phyloP scores from a whole-genome alignment of 2,329 filamentous ascomycete genomes.

The Epichloe amarillans region DNA sequence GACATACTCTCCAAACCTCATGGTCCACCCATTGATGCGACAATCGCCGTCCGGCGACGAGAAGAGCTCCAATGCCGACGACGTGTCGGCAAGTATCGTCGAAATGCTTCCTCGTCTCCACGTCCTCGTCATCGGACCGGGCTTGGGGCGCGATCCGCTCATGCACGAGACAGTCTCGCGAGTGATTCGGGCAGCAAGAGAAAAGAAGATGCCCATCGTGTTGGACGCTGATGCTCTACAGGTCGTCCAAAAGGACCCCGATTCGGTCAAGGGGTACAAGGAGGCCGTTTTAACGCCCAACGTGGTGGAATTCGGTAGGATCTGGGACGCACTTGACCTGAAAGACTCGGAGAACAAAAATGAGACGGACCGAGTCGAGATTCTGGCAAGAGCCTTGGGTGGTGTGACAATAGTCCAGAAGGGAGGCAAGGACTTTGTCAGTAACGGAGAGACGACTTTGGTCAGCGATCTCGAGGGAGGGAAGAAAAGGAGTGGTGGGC shows the following conservation, averaged over 20 bases:
- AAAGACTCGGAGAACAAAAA: constrained; percentile 30
- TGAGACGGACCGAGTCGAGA: constrained; percentile 41
- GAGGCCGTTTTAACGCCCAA: constrained; percentile 89
- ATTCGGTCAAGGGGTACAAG: constrained; percentile 65
- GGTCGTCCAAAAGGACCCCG: constrained; percentile 62
- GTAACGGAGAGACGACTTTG: constrained; percentile 63
- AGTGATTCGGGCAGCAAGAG: constrained; percentile 67
- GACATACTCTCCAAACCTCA: constrained; percentile 92
- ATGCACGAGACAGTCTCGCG: constrained; percentile 78
- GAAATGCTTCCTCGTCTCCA: constrained; percentile 77
- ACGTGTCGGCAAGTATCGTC: constrained; percentile 55
- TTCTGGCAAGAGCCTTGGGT: constrained; percentile 59
- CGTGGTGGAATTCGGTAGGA: constrained; percentile 75
- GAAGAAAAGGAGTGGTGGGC: constrained; percentile 79
- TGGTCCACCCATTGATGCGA: constrained; percentile 95
- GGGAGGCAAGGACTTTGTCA: constrained; percentile 69
- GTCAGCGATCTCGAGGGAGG: constrained; percentile 69
- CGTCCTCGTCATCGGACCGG: constrained; percentile 84
- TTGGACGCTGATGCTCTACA: constrained; percentile 83
- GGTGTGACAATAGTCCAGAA: constrained; percentile 91
- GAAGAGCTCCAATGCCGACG: constrained; percentile 39
- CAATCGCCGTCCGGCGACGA: constrained; percentile 38
- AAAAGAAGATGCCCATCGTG: constrained; percentile 63
- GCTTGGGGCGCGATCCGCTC: constrained; percentile 74
- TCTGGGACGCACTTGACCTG: constrained; percentile 64